These are phyloP conservation scores for Aureoboletus auriporus DNA, from an alignment of 768 basidiomycete genomes.

Conservation along the genomic window DNA sequence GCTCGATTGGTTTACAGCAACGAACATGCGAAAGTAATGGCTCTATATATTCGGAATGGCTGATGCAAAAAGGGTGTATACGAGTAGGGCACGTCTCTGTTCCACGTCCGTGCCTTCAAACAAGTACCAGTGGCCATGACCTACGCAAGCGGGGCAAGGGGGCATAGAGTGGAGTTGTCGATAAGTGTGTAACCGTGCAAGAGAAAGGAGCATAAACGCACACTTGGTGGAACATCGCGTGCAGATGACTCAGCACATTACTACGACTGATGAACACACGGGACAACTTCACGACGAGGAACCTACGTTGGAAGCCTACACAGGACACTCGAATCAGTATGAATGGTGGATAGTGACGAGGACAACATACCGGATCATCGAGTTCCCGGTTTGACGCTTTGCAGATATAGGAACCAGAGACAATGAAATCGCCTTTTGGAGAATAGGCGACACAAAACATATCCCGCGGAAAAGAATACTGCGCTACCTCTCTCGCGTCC, in stretches of 20 bases:
- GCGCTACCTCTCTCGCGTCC: conserved; percentile 10
- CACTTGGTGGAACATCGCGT: background rate
- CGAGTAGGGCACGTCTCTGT: background rate
- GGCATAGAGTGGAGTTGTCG: no score
- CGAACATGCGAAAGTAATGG: background rate
- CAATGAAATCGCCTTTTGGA: conserved; percentile 18
- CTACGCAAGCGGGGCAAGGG: no score
- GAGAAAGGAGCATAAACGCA: conserved; percentile 3
- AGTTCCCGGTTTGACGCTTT: conserved; percentile 7
- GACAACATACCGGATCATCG: conserved; percentile 8
- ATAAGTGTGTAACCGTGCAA: no score
- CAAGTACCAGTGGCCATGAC: background rate
- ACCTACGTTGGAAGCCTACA: conserved; percentile 13
- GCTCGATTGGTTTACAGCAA: background rate
- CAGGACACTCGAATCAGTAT: background rate
- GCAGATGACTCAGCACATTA: background rate
- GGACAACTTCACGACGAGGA: background rate
- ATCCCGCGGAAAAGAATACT: conserved; percentile 19
- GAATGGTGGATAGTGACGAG: background rate
- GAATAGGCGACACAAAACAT: conserved; percentile 23
- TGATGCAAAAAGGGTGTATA: conserved; percentile 3
- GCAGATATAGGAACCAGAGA: conserved; percentile 14
- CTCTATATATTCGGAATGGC: background rate
- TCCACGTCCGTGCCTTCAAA: conserved; percentile 2
- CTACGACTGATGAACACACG: background rate